These are phyloP conservation scores for Ogataea philodendri DNA, from an alignment of 805 yeast species.

Conservation along the genomic window DNA sequence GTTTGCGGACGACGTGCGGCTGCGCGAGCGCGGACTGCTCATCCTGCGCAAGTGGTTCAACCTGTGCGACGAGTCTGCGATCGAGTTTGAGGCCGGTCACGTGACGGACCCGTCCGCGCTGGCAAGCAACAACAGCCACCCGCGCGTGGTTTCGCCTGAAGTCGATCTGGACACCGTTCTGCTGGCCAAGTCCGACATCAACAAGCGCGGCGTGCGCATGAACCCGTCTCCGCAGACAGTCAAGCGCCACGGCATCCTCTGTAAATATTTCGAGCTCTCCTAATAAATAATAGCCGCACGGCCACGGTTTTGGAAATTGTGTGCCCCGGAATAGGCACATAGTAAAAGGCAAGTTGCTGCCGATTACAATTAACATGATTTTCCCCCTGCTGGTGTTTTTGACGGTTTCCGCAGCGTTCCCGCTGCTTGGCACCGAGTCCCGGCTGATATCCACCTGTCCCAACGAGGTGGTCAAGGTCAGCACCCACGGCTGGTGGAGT, in stretches of 20 bases:
- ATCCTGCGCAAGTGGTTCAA: conserved; percentile 31
- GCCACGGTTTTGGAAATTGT: too few species aligned
- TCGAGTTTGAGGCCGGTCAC: conserved; percentile 6
- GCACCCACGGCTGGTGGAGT: conserved; percentile 37
- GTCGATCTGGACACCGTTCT: conserved; percentile 2
- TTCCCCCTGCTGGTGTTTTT: neutral
- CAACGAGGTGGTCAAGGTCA: conserved; percentile 18
- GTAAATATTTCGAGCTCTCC: conserved; percentile 5
- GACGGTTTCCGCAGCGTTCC: conserved; percentile 4
- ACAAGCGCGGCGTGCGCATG: conserved; percentile 1
- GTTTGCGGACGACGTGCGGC: conserved; percentile 26
- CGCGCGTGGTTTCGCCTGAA: neutral
- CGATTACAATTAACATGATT: too few species aligned
- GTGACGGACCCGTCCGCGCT: neutral
- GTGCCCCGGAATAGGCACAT: too few species aligned
- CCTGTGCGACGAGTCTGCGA: conserved; percentile 25
- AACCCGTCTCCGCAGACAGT: neutral
- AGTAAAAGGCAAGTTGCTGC: too few species aligned
- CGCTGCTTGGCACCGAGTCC: conserved; percentile 2
- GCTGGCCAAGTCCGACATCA: conserved; percentile 3
- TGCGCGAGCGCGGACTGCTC: conserved; percentile 27
- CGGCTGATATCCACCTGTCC: conserved; percentile 12
- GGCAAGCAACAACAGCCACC: neutral
- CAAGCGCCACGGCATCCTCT: conserved; percentile 5
- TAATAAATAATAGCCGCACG: conserved; percentile 2